phyloP scores from a whole-genome alignment of 2,329 filamentous ascomycete species.

The Colletotrichum lindemuthianum region DNA sequence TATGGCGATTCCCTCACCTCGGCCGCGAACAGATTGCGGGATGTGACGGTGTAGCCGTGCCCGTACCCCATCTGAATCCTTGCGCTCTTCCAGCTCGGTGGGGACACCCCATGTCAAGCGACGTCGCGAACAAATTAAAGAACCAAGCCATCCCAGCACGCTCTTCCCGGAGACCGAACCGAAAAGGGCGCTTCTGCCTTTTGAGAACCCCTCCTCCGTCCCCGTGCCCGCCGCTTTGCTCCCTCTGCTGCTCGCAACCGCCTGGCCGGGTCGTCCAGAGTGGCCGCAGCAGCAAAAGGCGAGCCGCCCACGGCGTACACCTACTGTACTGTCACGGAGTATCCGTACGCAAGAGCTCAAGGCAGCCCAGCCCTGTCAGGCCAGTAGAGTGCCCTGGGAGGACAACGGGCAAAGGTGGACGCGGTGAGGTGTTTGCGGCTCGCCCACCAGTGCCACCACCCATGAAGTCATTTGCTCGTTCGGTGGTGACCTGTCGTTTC shows the following conservation, averaged over 20 bases:
- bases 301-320: slow-evolving; percentile 1
- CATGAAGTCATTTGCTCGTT: slow-evolving; percentile 36
- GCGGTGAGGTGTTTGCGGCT: neutral
- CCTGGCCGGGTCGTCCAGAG: slow-evolving; percentile 28
- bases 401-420: slow-evolving; percentile 6
- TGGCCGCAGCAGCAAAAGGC: slow-evolving; percentile 18
- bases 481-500: slow-evolving; percentile 33
- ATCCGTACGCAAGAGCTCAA: neutral
- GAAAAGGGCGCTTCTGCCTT: slow-evolving; percentile 19
- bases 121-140: slow-evolving; percentile 37
- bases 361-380: neutral
- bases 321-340: neutral
- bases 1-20: neutral
- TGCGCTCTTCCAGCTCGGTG: slow-evolving; percentile 8
- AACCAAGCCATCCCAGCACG: slow-evolving; percentile 27
- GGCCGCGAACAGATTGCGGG: slow-evolving; percentile 34
- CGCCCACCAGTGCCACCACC: neutral
- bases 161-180: slow-evolving; percentile 23
- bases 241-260: slow-evolving; percentile 23
- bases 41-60: slow-evolving; percentile 29
- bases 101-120: slow-evolving; percentile 32
- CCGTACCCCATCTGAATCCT: neutral
- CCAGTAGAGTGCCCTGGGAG: slow-evolving; percentile 13
- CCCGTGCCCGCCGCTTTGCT: slow-evolving; percentile 6
- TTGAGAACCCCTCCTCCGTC: neutral